Percentiles rank a stretch among this genome's conserved stretches.
phyloP scores from a whole-genome alignment of 169 alveolate species.

The Besnoitia besnoiti region DNA sequence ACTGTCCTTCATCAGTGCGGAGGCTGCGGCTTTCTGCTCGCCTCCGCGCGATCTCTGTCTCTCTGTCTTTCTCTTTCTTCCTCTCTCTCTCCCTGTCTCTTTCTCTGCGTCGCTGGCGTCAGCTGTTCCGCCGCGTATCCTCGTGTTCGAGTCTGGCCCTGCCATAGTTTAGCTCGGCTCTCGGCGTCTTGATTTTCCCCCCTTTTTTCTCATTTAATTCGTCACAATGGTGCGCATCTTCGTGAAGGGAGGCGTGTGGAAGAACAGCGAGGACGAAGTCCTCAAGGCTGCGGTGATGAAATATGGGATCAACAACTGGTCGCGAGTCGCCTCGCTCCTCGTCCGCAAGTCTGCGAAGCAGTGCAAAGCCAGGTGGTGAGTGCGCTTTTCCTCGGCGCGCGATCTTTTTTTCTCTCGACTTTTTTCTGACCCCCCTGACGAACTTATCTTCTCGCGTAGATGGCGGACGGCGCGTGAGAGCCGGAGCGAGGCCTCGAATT shows the following conservation, averaged over 20 bases:
- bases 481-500: no score
- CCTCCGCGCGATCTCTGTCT: no score
- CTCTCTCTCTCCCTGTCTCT: no score
- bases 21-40: no score
- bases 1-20: no score
- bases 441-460: no score
- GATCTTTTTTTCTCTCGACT: background rate
- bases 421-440: no score
- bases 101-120: no score
- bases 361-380: conserved; percentile 98
- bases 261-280: conserved; percentile 99
- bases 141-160: background rate
- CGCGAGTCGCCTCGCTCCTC: conserved; percentile 97
- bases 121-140: no score
- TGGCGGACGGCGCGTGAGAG: no score
- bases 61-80: no score
- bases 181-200: background rate
- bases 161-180: background rate
- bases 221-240: conserved; percentile 92
- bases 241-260: conserved; percentile 99
- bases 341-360: conserved; percentile 99
- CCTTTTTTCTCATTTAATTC: background rate
- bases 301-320: conserved; percentile 99
- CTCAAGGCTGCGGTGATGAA: conserved; percentile 99
- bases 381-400: conserved; percentile 53